phyloP scores from a whole-genome alignment of 371 early-diverging fungal genomes.

The Massospora cicadina region DNA sequence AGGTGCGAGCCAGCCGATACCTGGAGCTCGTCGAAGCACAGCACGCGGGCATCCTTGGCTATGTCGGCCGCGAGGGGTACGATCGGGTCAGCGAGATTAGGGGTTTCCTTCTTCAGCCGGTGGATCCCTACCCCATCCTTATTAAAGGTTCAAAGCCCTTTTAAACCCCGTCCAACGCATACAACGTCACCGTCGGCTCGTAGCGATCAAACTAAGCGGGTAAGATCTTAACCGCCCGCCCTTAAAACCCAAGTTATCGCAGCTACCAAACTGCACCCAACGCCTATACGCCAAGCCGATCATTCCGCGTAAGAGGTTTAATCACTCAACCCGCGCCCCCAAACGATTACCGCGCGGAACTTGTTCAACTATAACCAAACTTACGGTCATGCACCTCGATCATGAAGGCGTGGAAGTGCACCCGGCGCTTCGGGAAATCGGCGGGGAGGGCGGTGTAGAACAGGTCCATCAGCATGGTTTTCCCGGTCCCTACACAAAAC shows the following conservation, averaged over 20 bases:
- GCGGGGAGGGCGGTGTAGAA: constrained; percentile 58
- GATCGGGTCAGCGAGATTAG: constrained; percentile 41
- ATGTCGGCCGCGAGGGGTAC: constrained; percentile 66
- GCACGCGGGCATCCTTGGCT: constrained; percentile 53
- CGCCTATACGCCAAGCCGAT: too few relatives aligned
- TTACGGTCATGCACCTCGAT: constrained; percentile 67
- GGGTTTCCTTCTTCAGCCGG: constrained; percentile 32
- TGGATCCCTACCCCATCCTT: constrained; percentile 48
- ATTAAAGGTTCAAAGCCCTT: too few relatives aligned
- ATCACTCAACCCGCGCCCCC: too few relatives aligned
- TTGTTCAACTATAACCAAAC: neutral
- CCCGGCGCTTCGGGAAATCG: constrained; percentile 48
- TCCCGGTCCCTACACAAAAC: constrained; percentile 45
- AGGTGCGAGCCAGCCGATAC: too few relatives aligned
- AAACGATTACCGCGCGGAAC: neutral
- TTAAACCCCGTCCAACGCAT: too few relatives aligned
- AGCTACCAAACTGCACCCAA: too few relatives aligned
- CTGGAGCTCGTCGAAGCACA: constrained; percentile 95
- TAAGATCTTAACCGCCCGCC: too few relatives aligned
- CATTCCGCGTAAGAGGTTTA: too few relatives aligned
- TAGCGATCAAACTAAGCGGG: too few relatives aligned
- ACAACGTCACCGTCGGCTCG: too few relatives aligned
- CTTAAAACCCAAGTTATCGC: neutral
- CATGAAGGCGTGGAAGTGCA: constrained; percentile 95
- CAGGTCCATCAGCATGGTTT: constrained; percentile 94